phyloP scores from a whole-genome alignment of 129 eudicot genomes.

The Rutidosis leptorrhynchoides region DNA sequence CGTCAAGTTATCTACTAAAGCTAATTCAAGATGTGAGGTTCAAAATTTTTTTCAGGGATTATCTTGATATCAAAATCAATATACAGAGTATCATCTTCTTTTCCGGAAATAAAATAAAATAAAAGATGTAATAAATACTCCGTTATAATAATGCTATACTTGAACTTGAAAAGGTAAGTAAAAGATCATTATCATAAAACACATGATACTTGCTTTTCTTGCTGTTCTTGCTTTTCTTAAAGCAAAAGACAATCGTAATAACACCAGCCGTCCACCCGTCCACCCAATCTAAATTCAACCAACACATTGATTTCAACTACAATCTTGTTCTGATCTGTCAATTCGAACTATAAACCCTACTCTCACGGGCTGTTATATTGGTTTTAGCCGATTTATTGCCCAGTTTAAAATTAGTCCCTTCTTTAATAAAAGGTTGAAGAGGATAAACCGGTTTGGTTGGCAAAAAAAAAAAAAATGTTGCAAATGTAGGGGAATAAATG shows the following conservation, averaged over 20 bases:
- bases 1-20: no score
- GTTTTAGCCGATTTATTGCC: no score
- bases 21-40: no score
- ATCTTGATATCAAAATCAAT: no score
- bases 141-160: no score
- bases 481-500: background rate
- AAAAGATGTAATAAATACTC: no score
- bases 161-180: background rate
- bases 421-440: background rate
- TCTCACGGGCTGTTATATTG: slow-evolving; percentile 7
- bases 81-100: no score
- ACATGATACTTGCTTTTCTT: slow-evolving; percentile 21
- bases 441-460: no score
- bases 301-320: slow-evolving; percentile 26
- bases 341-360: slow-evolving; percentile 38
- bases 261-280: slow-evolving; percentile 9
- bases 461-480: no score
- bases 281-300: slow-evolving; percentile 20
- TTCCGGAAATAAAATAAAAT: no score
- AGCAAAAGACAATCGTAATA: slow-evolving; percentile 29
- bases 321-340: slow-evolving; percentile 11
- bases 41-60: no score
- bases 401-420: background rate
- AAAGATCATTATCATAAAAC: slow-evolving; percentile 18
- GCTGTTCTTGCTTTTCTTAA: slow-evolving; percentile 20